These are phyloP conservation scores for Kwoniella dendrophila DNA, from an alignment of 768 basidiomycete species.

Conservation along the genomic window DNA sequence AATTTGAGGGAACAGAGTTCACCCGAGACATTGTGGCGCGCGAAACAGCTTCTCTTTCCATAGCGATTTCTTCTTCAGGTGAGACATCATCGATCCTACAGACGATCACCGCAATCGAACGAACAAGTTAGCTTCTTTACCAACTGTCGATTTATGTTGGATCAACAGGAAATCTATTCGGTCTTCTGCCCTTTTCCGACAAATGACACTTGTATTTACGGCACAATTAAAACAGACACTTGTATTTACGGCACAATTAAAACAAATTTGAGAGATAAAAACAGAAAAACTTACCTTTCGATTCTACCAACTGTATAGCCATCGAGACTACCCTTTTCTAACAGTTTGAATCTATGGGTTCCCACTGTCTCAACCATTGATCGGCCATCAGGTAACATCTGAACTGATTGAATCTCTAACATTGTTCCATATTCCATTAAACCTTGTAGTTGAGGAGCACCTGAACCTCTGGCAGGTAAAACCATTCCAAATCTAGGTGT, in stretches of 20 bases:
- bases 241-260: not conserved
- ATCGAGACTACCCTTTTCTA: constrained; percentile 80
- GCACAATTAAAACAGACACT: not conserved
- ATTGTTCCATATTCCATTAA: constrained; percentile 85
- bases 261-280: constrained; percentile 1
- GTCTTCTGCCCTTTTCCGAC: not conserved
- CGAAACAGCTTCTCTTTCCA: constrained; percentile 53
- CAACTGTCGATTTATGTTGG: not conserved
- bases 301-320: constrained; percentile 86
- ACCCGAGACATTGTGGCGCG: constrained; percentile 17
- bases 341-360: constrained; percentile 74
- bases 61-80: constrained; percentile 57
- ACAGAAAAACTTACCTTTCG: constrained; percentile 62
- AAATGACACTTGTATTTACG: not conserved
- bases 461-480: constrained; percentile 63
- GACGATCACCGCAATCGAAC: not conserved
- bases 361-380: constrained; percentile 80
- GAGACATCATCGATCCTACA: constrained; percentile 58
- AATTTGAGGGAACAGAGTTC: not conserved
- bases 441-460: constrained; percentile 58
- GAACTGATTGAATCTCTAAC: constrained; percentile 81
- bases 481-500: constrained; percentile 91
- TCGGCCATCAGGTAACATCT: constrained; percentile 84
- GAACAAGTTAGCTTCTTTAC: not conserved
- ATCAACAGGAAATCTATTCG: constrained; percentile 6